Conservation (phyloP, 78 protist genomes). For the Speleostelium caveatum region DNA sequence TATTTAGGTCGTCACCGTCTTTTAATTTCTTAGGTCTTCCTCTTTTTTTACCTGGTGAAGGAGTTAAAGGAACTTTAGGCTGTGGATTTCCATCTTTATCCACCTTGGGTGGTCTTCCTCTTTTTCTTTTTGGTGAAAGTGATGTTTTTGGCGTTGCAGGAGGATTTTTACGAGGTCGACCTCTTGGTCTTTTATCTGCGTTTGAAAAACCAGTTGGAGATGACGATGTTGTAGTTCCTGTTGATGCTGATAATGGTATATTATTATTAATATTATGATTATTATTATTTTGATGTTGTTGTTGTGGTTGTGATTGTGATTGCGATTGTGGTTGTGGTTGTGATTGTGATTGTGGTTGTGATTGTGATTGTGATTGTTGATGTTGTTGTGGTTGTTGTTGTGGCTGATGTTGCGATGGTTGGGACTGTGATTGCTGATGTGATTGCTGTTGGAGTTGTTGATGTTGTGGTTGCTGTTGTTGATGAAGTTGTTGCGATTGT, state of each 20-base stretch:
- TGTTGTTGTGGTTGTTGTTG: background rate
- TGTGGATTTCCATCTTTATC: slow-evolving; percentile 63
- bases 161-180: slow-evolving; percentile 71
- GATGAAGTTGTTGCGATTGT: background rate
- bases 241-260: background rate
- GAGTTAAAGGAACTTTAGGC: slow-evolving; percentile 14
- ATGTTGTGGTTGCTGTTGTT: background rate
- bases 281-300: background rate
- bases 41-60: slow-evolving; percentile 42
- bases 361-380: background rate
- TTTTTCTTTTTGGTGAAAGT: slow-evolving; percentile 40
- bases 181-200: slow-evolving; percentile 54
- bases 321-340: background rate
- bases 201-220: background rate
- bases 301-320: background rate
- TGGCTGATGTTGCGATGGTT: background rate
- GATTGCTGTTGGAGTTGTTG: background rate
- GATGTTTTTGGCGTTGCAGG: slow-evolving; percentile 61
- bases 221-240: background rate
- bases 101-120: slow-evolving; percentile 76
- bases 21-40: slow-evolving; percentile 72
- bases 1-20: slow-evolving; percentile 14
- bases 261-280: background rate
- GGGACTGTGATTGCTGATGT: background rate
- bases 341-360: background rate